phyloP scores from a whole-genome alignment of 2,329 filamentous ascomycete species.

The Clarireedia hainanense region DNA sequence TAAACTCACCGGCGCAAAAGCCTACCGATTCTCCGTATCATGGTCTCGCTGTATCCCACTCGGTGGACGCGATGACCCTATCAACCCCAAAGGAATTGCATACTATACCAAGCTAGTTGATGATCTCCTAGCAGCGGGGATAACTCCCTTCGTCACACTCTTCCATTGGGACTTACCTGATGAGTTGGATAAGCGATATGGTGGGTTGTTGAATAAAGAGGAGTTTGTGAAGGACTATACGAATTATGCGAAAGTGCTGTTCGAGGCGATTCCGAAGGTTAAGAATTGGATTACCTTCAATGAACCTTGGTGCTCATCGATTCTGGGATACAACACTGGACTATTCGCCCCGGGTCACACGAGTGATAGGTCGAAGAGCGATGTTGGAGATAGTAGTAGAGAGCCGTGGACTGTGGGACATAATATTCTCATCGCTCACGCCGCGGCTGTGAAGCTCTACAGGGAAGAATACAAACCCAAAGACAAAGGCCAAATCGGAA shows the following conservation, averaged over 20 bases:
- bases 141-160: conserved; percentile 73
- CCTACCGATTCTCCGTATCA: conserved; percentile 78
- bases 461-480: conserved; percentile 71
- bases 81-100: conserved; percentile 71
- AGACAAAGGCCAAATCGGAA: conserved; percentile 71
- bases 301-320: conserved; percentile 78
- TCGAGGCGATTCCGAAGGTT: conserved; percentile 66
- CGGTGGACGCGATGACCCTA: conserved; percentile 72
- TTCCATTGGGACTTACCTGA: conserved; percentile 87
- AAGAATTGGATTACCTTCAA: conserved; percentile 90
- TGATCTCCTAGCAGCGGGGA: conserved; percentile 66
- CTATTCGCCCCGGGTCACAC: conserved; percentile 76
- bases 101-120: conserved; percentile 76
- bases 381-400: conserved; percentile 63
- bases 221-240: conserved; percentile 80
- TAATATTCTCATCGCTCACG: conserved; percentile 73
- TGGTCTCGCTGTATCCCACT: conserved; percentile 81
- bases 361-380: conserved; percentile 63
- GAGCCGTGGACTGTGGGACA: conserved; percentile 82
- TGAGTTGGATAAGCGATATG: conserved; percentile 70
- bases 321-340: conserved; percentile 72
- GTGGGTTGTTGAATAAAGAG: conserved; percentile 69
- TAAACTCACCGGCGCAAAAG: conserved; percentile 62
- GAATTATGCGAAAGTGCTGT: conserved; percentile 69
- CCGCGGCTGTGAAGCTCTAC: conserved; percentile 72